phyloP scores from a whole-genome alignment of 768 basidiomycete species.

The Kwoniella heveanensis region DNA sequence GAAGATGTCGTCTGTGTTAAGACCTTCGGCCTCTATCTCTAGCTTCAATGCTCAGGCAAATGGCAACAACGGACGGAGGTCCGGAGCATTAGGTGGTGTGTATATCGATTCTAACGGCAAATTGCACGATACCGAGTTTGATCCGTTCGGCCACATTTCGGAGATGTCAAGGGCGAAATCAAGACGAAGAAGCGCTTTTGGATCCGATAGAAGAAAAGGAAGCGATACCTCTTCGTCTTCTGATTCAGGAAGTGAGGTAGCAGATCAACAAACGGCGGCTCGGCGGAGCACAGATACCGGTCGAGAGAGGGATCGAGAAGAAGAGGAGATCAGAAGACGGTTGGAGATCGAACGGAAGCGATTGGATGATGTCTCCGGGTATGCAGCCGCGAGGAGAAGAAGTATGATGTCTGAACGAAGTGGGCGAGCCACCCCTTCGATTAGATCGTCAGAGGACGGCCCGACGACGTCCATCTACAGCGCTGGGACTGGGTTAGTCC shows the following conservation, averaged over 20 bases:
- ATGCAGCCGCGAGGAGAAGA: slow-evolving; percentile 41
- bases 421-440: slow-evolving; percentile 42
- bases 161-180: slow-evolving; percentile 46
- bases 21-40: slow-evolving; percentile 24
- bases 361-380: slow-evolving; percentile 38
- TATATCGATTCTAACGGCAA: slow-evolving; percentile 51
- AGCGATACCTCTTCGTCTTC: slow-evolving; percentile 26
- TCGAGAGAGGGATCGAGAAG: slow-evolving; percentile 27
- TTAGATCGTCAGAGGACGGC: slow-evolving; percentile 38
- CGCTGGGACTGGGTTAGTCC: neutral
- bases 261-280: neutral
- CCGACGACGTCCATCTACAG: slow-evolving; percentile 12
- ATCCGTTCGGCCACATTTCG: slow-evolving; percentile 52
- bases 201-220: slow-evolving; percentile 37
- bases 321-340: slow-evolving; percentile 43
- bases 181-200: slow-evolving; percentile 48
- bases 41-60: slow-evolving; percentile 14
- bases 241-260: slow-evolving; percentile 15
- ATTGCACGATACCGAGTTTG: slow-evolving; percentile 55
- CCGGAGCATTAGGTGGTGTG: slow-evolving; percentile 30
- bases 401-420: slow-evolving; percentile 41
- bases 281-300: slow-evolving; percentile 23
- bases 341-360: slow-evolving; percentile 41
- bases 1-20: slow-evolving; percentile 5
- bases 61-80: slow-evolving; percentile 6